A percentile compares a stretch with the other conserved stretches of the same genome.
These are phyloP conservation scores for Pichia sp. DNA, from an alignment of 1,139 yeast genomes.

Conservation along the genomic window DNA sequence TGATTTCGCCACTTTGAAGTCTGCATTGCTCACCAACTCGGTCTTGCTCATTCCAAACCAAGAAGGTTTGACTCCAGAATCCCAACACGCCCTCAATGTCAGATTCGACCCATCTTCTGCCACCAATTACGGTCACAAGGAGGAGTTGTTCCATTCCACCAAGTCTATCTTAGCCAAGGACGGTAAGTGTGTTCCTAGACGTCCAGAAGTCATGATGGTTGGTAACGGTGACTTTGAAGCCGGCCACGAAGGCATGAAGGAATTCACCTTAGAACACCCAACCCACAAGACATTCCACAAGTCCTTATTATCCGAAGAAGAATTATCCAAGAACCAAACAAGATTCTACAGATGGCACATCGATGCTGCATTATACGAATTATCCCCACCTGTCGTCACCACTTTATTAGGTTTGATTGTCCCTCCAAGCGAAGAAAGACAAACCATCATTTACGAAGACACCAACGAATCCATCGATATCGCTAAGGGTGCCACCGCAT, in stretches of 20 bases:
- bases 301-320: constrained; percentile 58
- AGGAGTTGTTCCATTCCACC: constrained; percentile 72
- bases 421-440: constrained; percentile 54
- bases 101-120: constrained; percentile 74
- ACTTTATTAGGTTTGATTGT: constrained; percentile 80
- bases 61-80: constrained; percentile 60
- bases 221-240: constrained; percentile 78
- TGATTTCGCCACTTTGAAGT: constrained; percentile 60
- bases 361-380: constrained; percentile 82
- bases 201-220: constrained; percentile 86
- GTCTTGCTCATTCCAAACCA: constrained; percentile 76
- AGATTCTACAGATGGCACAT: constrained; percentile 93
- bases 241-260: constrained; percentile 61
- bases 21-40: constrained; percentile 64
- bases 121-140: constrained; percentile 78
- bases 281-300: constrained; percentile 80
- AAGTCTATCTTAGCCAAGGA: constrained; percentile 77
- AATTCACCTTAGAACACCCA: constrained; percentile 73
- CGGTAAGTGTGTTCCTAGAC: constrained; percentile 73
- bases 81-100: constrained; percentile 72
- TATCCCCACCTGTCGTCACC: constrained; percentile 83
- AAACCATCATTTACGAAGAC: constrained; percentile 63
- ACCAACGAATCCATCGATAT: constrained; percentile 60
- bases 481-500: constrained; percentile 85
- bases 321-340: constrained; percentile 59